These are phyloP conservation scores for Fusarium piperis DNA, from an alignment of 2,329 filamentous ascomycete genomes.

Conservation along the genomic window DNA sequence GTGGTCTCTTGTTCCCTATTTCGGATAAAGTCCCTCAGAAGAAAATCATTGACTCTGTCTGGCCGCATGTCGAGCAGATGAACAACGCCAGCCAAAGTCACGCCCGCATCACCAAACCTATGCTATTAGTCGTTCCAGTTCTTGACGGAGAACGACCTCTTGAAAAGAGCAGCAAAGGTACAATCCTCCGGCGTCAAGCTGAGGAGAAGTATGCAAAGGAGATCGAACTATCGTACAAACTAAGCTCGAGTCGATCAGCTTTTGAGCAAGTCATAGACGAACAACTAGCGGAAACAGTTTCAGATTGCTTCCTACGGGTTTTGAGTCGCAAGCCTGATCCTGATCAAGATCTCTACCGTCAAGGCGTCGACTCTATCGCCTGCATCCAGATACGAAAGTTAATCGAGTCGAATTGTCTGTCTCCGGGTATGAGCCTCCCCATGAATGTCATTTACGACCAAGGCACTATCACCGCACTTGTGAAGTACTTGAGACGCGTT, in stretches of 20 bases:
- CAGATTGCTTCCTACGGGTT: conserved; percentile 45
- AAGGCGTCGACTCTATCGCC: conserved; percentile 69
- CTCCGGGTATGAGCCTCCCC: conserved; percentile 49
- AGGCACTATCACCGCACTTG: conserved; percentile 56
- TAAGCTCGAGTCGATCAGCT: neutral
- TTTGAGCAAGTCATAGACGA: conserved; percentile 41
- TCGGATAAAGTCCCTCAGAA: conserved; percentile 41
- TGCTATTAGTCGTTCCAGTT: conserved; percentile 58
- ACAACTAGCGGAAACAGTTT: conserved; percentile 49
- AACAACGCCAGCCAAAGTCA: conserved; percentile 62
- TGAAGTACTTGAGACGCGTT: conserved; percentile 25
- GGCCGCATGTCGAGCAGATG: conserved; percentile 55
- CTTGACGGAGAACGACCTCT: conserved; percentile 43
- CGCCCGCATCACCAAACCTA: conserved; percentile 58
- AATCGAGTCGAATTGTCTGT: conserved; percentile 41
- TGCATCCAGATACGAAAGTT: conserved; percentile 61
- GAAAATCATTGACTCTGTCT: conserved; percentile 53
- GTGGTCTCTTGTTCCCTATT: conserved; percentile 63
- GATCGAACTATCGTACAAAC: conserved; percentile 59
- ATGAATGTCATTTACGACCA: conserved; percentile 69
- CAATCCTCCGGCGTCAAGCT: conserved; percentile 61
- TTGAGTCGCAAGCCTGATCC: conserved; percentile 43
- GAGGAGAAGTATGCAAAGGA: conserved; percentile 58
- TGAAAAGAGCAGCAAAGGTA: conserved; percentile 72
- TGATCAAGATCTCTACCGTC: conserved; percentile 63